Evolutionary conservation across 2,329 filamentous ascomycete species (phyloP).

Genomic region (Phialophora expanda): DNA sequence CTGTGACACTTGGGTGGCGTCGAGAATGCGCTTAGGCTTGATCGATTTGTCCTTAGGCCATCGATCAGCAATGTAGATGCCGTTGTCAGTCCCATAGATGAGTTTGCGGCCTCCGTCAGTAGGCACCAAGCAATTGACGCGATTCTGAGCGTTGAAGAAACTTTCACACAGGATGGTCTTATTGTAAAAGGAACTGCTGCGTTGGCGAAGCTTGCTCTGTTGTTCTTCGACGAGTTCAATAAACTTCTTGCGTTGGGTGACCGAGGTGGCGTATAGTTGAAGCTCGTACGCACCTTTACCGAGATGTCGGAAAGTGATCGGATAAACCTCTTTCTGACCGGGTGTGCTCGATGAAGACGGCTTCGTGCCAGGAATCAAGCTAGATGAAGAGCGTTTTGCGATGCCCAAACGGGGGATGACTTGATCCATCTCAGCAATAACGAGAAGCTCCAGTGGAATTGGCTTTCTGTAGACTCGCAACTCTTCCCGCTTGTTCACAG

Average conservation of each 20-base stretch:
- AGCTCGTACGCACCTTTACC: slow-evolving; percentile 94
- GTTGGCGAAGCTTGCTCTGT: slow-evolving; percentile 80
- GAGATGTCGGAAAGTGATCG: slow-evolving; percentile 94
- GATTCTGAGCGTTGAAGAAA: slow-evolving; percentile 87
- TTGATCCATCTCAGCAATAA: slow-evolving; percentile 97
- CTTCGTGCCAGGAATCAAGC: slow-evolving; percentile 71
- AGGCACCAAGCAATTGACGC: slow-evolving; percentile 92
- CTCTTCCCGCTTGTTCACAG: slow-evolving; percentile 90
- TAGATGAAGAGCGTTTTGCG: slow-evolving; percentile 85
- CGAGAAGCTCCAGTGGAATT: slow-evolving; percentile 88
- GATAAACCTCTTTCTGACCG: slow-evolving; percentile 75
- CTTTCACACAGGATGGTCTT: slow-evolving; percentile 76
- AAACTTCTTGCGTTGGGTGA: slow-evolving; percentile 90
- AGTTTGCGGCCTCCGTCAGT: slow-evolving; percentile 97
- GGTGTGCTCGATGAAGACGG: slow-evolving; percentile 52
- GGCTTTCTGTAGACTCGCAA: slow-evolving; percentile 94
- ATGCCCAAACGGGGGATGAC: slow-evolving; percentile 81
- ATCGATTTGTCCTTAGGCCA: slow-evolving; percentile 78
- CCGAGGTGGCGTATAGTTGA: slow-evolving; percentile 84
- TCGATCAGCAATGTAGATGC: slow-evolving; percentile 89
- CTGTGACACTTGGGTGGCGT: slow-evolving; percentile 86
- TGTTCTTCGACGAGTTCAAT: slow-evolving; percentile 93
- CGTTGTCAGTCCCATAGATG: slow-evolving; percentile 91
- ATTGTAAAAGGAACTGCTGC: slow-evolving; percentile 70
- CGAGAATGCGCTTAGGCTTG: slow-evolving; percentile 81